Conservation (phyloP, 1,284 basidiomycete species). For the Ustilago cynodontis region DNA sequence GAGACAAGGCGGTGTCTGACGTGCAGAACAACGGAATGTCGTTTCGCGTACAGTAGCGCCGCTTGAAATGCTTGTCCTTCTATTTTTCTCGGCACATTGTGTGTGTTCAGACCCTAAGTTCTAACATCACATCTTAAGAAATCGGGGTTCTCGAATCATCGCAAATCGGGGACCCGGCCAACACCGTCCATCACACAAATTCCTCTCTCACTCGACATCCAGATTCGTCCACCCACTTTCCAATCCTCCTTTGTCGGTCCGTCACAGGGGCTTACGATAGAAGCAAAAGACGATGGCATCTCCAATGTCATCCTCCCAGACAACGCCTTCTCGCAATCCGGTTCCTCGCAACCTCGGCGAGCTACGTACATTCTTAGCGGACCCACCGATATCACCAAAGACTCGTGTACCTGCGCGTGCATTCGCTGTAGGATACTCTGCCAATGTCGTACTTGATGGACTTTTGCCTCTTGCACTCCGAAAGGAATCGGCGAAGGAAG, state of each 20-base stretch:
- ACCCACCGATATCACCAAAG: conserved; percentile 41
- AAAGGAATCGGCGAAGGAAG: conserved; percentile 41
- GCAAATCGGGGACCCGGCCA: conserved; percentile 16
- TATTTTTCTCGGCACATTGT: background rate
- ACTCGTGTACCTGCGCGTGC: conserved; percentile 37
- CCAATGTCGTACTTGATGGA: conserved; percentile 49
- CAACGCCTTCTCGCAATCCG: conserved; percentile 22
- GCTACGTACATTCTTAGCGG: conserved; percentile 15
- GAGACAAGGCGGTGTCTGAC: conserved; percentile 7
- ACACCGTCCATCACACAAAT: background rate
- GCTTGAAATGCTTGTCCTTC: background rate
- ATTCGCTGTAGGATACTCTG: conserved; percentile 43
- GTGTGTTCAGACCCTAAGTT: background rate
- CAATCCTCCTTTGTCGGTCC: no score
- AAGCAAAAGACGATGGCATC: conserved; percentile 27
- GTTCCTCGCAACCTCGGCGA: conserved; percentile 20
- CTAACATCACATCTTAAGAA: background rate
- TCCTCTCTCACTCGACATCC: background rate
- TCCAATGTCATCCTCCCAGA: conserved; percentile 45
- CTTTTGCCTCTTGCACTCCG: conserved; percentile 44
- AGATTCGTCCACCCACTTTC: no score
- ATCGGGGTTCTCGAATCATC: no score
- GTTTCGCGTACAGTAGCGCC: conserved; percentile 7
- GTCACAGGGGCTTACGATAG: no score
- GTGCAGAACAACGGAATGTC: conserved; percentile 1